These are phyloP conservation scores for Sparassis latifolia DNA, from an alignment of 1,284 basidiomycete species.

Conservation along the genomic window DNA sequence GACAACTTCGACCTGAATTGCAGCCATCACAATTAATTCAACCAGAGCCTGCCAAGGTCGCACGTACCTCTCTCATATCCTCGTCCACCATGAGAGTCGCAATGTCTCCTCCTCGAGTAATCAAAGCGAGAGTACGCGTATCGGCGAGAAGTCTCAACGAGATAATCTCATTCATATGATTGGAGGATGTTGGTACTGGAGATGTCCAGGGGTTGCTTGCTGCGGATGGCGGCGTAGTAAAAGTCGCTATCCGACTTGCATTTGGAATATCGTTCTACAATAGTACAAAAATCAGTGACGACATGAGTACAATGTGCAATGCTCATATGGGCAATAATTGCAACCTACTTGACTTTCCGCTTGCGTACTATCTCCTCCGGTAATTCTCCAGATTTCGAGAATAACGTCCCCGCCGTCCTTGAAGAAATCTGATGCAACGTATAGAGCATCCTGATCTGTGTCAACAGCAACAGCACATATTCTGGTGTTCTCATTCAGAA, in stretches of 20 bases:
- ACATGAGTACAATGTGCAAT: neutral
- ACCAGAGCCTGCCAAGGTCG: neutral
- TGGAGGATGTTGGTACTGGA: slow-evolving; percentile 17
- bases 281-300: neutral
- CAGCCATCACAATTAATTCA: neutral
- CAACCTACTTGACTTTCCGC: neutral
- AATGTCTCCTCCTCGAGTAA: slow-evolving; percentile 77
- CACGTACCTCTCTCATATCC: slow-evolving; percentile 15
- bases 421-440: slow-evolving; percentile 52
- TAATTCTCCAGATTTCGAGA: slow-evolving; percentile 27
- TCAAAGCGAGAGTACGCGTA: slow-evolving; percentile 50
- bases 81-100: slow-evolving; percentile 57
- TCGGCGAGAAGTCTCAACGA: slow-evolving; percentile 66
- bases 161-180: slow-evolving; percentile 39
- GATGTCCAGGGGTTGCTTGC: slow-evolving; percentile 21
- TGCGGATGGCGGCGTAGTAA: slow-evolving; percentile 16
- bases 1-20: slow-evolving; percentile 60
- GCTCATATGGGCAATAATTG: neutral
- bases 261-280: neutral
- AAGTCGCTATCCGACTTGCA: slow-evolving; percentile 7
- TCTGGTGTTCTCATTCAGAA: neutral
- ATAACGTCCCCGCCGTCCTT: slow-evolving; percentile 41
- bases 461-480: slow-evolving; percentile 54
- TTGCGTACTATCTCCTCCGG: neutral
- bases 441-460: slow-evolving; percentile 59